Conservation (phyloP, 306 rosid species). For the Adenanthera pavonina region DNA sequence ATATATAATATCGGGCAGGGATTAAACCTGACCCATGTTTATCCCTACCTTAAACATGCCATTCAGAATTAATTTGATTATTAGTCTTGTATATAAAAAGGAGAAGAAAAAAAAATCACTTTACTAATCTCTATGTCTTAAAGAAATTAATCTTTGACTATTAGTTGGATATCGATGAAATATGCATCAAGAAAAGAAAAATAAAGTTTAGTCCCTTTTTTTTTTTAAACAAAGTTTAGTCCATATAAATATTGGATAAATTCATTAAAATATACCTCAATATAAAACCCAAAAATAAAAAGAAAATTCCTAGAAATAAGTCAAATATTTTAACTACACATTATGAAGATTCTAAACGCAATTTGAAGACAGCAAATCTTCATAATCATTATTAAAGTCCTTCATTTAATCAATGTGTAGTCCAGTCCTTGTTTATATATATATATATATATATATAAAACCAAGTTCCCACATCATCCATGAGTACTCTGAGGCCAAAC, state of each 20-base stretch:
- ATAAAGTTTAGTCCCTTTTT: no score
- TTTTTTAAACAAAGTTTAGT: no score
- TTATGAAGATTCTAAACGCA: neutral
- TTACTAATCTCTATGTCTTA: no score
- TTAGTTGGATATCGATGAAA: no score
- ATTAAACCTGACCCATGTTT: no score
- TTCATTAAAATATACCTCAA: neutral
- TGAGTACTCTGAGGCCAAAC: neutral
- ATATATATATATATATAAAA: constrained; percentile 38
- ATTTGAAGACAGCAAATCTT: constrained; percentile 7
- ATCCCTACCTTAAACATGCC: no score
- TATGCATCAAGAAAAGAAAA: no score
- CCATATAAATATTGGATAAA: neutral
- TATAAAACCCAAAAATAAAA: neutral
- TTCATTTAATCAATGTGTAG: neutral
- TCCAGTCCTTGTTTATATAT: neutral
- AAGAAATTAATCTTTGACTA: no score
- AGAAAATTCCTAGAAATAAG: neutral
- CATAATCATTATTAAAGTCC: neutral
- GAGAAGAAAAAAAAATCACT: no score
- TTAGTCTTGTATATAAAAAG: no score
- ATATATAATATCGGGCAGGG: no score
- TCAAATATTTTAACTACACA: constrained; percentile 6
- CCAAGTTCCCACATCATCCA: constrained; percentile 11
- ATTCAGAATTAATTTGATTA: no score